phyloP scores from a whole-genome alignment of 2,329 filamentous ascomycete genomes.

The Beauveria rudraprayagi region DNA sequence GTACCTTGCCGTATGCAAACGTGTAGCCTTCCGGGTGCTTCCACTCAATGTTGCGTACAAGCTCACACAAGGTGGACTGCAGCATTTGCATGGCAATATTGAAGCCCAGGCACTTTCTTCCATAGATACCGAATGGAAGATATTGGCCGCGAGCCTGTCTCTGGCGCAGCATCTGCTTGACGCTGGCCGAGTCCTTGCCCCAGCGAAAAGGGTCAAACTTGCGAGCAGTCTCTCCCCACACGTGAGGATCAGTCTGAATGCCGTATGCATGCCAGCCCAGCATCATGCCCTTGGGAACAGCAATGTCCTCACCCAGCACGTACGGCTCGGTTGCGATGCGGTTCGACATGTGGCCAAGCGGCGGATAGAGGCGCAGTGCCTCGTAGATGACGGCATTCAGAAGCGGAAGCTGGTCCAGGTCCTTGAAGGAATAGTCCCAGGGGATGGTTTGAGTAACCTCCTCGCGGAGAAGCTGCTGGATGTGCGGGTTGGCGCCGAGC shows the following conservation, averaged over 20 bases:
- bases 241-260: neutral
- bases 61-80: neutral
- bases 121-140: constrained; percentile 4
- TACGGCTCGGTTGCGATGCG: neutral
- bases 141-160: neutral
- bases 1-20: constrained; percentile 1
- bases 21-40: constrained; percentile 2
- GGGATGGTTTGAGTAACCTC: neutral
- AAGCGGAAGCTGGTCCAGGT: neutral
- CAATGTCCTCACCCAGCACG: neutral
- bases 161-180: constrained; percentile 2
- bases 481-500: neutral
- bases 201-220: constrained; percentile 1
- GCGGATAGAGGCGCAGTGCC: constrained; percentile 6
- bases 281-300: neutral
- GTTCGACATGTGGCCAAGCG: neutral
- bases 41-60: constrained; percentile 3
- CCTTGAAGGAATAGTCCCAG: neutral
- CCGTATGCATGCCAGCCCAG: constrained; percentile 4
- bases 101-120: neutral
- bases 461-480: neutral
- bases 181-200: neutral
- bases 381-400: constrained; percentile 3
- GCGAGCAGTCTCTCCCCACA: neutral
- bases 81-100: constrained; percentile 3